phyloP scores from a whole-genome alignment of 305 asterid species.

The Solanum aculeatissimum region DNA sequence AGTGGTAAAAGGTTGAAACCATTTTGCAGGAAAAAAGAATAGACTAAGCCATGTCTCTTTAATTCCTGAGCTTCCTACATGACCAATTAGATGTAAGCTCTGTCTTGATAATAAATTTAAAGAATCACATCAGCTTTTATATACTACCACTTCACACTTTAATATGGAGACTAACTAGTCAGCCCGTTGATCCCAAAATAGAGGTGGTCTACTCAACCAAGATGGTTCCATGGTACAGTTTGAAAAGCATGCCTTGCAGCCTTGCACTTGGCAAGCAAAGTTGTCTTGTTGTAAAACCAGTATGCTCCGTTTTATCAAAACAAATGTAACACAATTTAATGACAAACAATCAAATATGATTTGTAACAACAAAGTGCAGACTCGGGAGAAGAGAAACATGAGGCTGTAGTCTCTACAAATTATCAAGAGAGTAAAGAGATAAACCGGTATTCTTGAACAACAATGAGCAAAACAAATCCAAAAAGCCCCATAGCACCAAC shows the following conservation, averaged over 20 bases:
- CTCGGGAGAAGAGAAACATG: background rate
- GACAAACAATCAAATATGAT: background rate
- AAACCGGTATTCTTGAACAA: constrained; percentile 48
- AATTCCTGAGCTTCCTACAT: background rate
- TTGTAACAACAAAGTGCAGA: background rate
- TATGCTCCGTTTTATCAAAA: background rate
- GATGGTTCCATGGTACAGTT: background rate
- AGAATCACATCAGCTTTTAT: background rate
- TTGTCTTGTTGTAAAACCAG: background rate
- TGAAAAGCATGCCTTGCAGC: background rate
- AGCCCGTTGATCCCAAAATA: background rate
- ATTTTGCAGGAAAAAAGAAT: background rate
- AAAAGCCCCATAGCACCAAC: constrained; percentile 48
- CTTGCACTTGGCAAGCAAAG: background rate
- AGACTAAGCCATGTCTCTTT: background rate
- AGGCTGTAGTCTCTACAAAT: background rate
- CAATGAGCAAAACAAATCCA: constrained; percentile 47
- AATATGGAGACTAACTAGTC: background rate
- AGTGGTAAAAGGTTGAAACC: background rate
- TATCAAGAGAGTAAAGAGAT: constrained; percentile 20
- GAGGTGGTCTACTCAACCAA: background rate
- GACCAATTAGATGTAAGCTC: background rate
- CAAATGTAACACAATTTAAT: background rate
- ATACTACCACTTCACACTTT: background rate
- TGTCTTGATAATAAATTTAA: background rate